phyloP scores from a whole-genome alignment of 805 yeast species.

The Vanderwaltozyma polyspora region DNA sequence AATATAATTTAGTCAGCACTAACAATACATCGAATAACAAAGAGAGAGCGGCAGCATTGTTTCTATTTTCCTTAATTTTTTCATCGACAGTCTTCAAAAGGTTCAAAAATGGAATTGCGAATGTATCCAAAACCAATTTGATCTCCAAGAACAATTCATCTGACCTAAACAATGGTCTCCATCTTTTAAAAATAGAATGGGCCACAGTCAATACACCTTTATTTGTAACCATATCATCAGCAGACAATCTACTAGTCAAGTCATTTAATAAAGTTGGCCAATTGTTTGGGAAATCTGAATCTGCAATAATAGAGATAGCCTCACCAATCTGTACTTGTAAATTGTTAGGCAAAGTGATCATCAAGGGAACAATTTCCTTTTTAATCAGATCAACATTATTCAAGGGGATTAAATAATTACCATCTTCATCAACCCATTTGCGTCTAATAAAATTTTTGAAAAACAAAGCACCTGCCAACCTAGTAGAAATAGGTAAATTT shows the following conservation, averaged over 20 bases:
- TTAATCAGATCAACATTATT: slow-evolving; percentile 62
- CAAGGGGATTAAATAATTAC: slow-evolving; percentile 51
- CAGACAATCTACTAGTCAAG: slow-evolving; percentile 53
- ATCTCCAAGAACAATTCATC: slow-evolving; percentile 85
- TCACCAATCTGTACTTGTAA: slow-evolving; percentile 93
- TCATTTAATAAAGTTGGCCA: slow-evolving; percentile 77
- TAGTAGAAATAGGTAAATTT: slow-evolving; percentile 40
- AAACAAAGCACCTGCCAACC: slow-evolving; percentile 82
- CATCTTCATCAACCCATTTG: slow-evolving; percentile 86
- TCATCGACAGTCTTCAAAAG: slow-evolving; percentile 58
- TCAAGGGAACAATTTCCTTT: slow-evolving; percentile 66
- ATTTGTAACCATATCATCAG: slow-evolving; percentile 58
- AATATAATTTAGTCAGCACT: slow-evolving; percentile 68
- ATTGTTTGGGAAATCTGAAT: slow-evolving; percentile 83
- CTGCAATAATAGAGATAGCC: slow-evolving; percentile 84
- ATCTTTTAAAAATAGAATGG: slow-evolving; percentile 88
- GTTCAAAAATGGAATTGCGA: slow-evolving; percentile 67
- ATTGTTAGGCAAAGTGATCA: slow-evolving; percentile 71
- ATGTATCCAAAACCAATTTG: slow-evolving; percentile 72
- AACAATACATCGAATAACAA: slow-evolving; percentile 60
- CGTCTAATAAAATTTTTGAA: slow-evolving; percentile 80
- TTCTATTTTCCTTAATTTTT: slow-evolving; percentile 38
- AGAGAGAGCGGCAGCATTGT: slow-evolving; percentile 40
- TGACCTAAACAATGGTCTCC: slow-evolving; percentile 91
- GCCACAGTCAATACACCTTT: slow-evolving; percentile 85